Conservation (phyloP, 345 rosid species). For the Adansonia digitata region DNA sequence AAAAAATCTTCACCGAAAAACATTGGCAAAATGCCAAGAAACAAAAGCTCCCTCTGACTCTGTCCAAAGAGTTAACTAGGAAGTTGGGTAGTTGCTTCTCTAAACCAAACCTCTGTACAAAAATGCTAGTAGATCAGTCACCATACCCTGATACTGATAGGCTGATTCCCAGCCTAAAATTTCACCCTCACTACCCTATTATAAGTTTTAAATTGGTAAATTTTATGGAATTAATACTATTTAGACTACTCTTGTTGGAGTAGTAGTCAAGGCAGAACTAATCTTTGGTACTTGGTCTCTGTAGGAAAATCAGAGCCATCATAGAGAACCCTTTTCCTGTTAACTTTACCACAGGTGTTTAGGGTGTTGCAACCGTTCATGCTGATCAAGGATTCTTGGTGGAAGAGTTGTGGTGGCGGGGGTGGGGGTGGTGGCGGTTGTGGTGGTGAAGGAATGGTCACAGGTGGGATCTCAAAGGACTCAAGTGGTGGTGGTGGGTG, state of each 20-base stretch:
- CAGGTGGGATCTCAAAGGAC: constrained; percentile 92
- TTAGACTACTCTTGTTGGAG: neutral
- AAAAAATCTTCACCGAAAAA: constrained; percentile 6
- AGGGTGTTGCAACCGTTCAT: constrained; percentile 25
- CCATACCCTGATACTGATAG: neutral
- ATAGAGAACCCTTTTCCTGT: constrained; percentile 57
- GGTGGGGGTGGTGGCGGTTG: too few relatives aligned
- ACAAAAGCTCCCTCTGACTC: neutral
- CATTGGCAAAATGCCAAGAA: neutral
- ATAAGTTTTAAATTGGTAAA: constrained; percentile 1
- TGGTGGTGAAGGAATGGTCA: constrained; percentile 61
- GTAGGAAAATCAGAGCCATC: constrained; percentile 53
- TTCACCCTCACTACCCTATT: constrained; percentile 20
- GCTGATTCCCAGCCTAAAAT: too few relatives aligned
- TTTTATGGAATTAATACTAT: constrained; percentile 9
- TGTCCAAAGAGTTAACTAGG: constrained; percentile 9
- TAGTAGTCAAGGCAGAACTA: constrained; percentile 55
- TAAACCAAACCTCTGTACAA: constrained; percentile 34
- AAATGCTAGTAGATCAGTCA: constrained; percentile 22
- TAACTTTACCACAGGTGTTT: constrained; percentile 42
- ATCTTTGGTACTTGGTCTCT: constrained; percentile 59
- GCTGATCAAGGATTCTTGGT: constrained; percentile 38
- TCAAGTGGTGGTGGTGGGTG: constrained; percentile 96
- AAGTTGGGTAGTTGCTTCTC: constrained; percentile 7
- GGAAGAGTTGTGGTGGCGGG: constrained; percentile 38